Conservation (phyloP, 257 asterid genomes). For the Solanum chiquidenum region DNA sequence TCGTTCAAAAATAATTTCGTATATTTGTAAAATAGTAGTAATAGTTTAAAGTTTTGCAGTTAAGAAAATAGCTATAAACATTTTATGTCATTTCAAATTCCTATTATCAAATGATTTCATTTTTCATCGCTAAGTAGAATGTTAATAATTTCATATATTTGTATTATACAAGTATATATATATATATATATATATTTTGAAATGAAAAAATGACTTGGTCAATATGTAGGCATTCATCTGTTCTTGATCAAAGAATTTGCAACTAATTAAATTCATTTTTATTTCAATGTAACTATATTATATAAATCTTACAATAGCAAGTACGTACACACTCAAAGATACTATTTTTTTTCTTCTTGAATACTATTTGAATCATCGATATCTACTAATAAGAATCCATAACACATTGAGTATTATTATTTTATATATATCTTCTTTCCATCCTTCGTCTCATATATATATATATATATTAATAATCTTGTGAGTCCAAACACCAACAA, state of each 20-base stretch:
- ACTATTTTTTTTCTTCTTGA: not conserved
- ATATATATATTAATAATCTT: slow-evolving; percentile 7
- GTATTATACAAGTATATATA: no score
- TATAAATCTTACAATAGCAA: not conserved
- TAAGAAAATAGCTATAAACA: not conserved
- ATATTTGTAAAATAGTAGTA: not conserved
- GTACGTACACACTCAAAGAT: not conserved
- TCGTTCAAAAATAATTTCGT: not conserved
- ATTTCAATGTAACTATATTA: not conserved
- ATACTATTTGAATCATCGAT: not conserved
- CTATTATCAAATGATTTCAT: not conserved
- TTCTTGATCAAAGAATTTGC: not conserved
- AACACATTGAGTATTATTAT: not conserved
- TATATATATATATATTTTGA: no score
- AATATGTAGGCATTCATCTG: not conserved
- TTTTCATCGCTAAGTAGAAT: not conserved
- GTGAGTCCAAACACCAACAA: slow-evolving; percentile 80
- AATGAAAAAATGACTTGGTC: not conserved
- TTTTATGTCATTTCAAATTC: not conserved
- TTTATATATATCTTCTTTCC: no score
- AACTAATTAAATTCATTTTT: not conserved
- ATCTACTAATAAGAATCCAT: not conserved
- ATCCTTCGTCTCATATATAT: no score
- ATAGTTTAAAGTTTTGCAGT: not conserved
- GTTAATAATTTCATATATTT: not conserved